phyloP scores from a whole-genome alignment of 805 yeast species.

The Teunomyces barrocoloradensis region DNA sequence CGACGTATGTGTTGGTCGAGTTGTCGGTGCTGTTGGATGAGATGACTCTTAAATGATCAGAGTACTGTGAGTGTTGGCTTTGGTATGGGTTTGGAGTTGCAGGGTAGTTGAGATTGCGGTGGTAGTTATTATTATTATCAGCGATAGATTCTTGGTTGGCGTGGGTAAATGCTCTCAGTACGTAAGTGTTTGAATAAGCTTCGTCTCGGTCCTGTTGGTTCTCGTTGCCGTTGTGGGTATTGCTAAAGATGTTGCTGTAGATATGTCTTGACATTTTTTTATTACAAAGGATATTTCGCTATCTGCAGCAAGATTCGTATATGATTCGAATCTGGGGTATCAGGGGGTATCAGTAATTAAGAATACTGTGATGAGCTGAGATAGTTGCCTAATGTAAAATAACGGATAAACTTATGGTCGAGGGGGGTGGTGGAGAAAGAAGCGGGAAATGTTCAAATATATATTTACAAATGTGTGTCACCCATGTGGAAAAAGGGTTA shows the following conservation, averaged over 20 bases:
- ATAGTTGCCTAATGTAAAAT: not conserved
- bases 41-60: conserved; percentile 6
- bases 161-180: conserved; percentile 4
- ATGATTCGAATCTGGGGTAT: not conserved
- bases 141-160: not conserved
- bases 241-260: conserved; percentile 4
- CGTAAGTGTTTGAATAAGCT: conserved; percentile 4
- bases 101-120: conserved; percentile 3
- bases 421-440: not conserved
- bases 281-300: not conserved
- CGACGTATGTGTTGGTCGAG: conserved; percentile 12
- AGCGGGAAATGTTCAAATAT: not conserved
- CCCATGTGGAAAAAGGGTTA: not conserved
- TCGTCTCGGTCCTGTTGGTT: conserved; percentile 5
- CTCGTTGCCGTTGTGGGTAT: not conserved
- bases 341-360: conserved; percentile 3
- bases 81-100: conserved; percentile 4
- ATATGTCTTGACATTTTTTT: conserved; percentile 11
- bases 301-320: not conserved
- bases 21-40: conserved; percentile 10
- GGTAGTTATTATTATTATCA: not conserved
- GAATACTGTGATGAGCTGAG: not conserved
- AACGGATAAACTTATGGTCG: not conserved
- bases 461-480: not conserved
- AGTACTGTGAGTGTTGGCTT: conserved; percentile 4